Conservation (phyloP, 768 basidiomycete genomes). For the Dioszegia aurantiaca region DNA sequence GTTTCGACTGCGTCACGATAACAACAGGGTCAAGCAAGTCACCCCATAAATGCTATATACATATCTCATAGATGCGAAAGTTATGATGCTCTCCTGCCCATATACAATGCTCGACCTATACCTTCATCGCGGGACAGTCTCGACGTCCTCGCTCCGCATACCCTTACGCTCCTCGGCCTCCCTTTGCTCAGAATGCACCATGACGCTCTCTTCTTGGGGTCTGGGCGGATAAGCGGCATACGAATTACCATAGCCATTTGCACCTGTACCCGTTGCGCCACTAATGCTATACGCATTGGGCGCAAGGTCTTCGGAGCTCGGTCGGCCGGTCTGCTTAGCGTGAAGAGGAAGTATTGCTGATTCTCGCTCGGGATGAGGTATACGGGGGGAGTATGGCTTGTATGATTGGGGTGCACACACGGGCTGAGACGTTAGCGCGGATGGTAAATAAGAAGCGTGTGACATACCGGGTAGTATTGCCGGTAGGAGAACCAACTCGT, state of each 20-base stretch:
- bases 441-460: background rate
- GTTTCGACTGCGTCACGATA: no score
- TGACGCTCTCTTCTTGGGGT: background rate
- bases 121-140: constrained; percentile 4
- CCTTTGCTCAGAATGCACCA: constrained; percentile 1
- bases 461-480: constrained; percentile 47
- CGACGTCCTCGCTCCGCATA: constrained; percentile 8
- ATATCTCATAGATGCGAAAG: no score
- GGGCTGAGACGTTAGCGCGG: constrained; percentile 18
- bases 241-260: background rate
- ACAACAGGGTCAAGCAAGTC: no score
- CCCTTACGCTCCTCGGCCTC: constrained; percentile 6
- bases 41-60: no score
- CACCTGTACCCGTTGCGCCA: background rate
- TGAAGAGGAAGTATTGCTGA: background rate
- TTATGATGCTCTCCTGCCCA: background rate
- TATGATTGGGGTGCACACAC: constrained; percentile 27
- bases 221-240: background rate
- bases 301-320: constrained; percentile 6
- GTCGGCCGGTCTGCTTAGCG: background rate
- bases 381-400: constrained; percentile 43
- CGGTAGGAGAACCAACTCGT: constrained; percentile 45
- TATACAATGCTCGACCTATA: background rate
- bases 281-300: background rate
- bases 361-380: constrained; percentile 18